Percentiles rank a stretch among this genome's conserved stretches.
These are phyloP conservation scores for Nicotiana benthamiana DNA, from an alignment of 257 asterid species.

Conservation along the genomic window DNA sequence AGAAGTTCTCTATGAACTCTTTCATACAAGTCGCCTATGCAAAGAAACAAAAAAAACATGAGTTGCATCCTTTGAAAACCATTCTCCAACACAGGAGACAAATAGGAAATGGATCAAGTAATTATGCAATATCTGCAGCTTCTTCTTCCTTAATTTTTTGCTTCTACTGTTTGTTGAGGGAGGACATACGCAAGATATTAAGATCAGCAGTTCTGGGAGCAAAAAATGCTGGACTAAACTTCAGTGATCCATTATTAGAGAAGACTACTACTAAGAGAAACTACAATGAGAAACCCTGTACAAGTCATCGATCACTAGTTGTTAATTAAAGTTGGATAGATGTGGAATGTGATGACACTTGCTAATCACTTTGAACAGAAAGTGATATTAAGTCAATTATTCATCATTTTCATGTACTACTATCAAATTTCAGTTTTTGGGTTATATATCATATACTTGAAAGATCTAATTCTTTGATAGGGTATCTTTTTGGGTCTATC, in stretches of 20 bases:
- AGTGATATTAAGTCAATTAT: neutral
- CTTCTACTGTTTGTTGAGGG: neutral
- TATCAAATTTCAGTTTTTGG: neutral
- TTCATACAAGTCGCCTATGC: neutral
- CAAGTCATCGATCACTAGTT: neutral
- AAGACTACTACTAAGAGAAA: neutral
- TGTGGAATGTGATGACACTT: neutral
- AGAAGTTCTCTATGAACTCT: neutral
- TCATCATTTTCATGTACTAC: neutral
- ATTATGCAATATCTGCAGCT: neutral
- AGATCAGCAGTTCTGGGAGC: neutral
- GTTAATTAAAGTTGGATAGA: neutral
- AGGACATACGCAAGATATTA: neutral
- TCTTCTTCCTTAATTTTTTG: neutral
- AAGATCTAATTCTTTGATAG: neutral
- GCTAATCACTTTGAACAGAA: neutral
- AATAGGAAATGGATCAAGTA: neutral
- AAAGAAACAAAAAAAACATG: neutral
- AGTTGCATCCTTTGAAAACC: neutral
- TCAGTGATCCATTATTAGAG: neutral
- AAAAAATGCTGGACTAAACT: neutral
- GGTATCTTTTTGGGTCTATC: neutral
- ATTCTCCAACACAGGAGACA: neutral
- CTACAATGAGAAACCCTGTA: neutral
- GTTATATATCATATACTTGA: neutral